Conservation (phyloP, 2,329 filamentous ascomycete species). For the Alternaria sp. region DNA sequence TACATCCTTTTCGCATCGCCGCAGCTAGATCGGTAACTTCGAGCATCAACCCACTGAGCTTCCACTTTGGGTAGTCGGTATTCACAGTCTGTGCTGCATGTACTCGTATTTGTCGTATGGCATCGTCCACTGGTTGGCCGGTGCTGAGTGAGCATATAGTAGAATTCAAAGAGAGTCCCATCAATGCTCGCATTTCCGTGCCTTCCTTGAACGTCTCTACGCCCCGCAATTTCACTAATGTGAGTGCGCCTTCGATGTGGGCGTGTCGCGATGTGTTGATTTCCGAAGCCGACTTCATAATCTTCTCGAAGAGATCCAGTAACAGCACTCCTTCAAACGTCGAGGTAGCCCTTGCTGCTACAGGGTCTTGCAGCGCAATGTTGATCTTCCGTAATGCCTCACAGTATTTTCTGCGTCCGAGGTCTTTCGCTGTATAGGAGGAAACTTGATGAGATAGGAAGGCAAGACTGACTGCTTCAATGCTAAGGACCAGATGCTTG, state of each 20-base stretch:
- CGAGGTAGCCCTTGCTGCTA: conserved; percentile 20
- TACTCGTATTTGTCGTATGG: conserved; percentile 29
- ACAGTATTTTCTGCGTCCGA: conserved; percentile 36
- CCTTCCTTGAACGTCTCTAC: conserved; percentile 27
- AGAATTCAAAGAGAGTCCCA: conserved; percentile 36
- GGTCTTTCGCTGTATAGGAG: conserved; percentile 25
- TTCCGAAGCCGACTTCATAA: conserved; percentile 23
- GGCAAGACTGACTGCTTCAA: conserved; percentile 42
- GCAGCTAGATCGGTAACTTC: conserved; percentile 36
- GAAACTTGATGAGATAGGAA: conserved; percentile 35
- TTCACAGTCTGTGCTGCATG: conserved; percentile 35
- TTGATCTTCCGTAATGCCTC: conserved; percentile 35
- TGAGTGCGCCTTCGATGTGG: conserved; percentile 38
- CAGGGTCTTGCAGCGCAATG: conserved; percentile 24
- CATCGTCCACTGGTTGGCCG: conserved; percentile 26
- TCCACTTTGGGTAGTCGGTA: conserved; percentile 43
- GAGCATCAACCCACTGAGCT: conserved; percentile 37
- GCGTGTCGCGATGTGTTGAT: conserved; percentile 21
- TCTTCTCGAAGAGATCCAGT: conserved; percentile 41
- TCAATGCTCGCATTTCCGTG: conserved; percentile 25
- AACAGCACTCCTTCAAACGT: conserved; percentile 35
- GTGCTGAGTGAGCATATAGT: conserved; percentile 42
- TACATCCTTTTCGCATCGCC: conserved; percentile 18
- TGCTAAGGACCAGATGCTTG: conserved; percentile 33
- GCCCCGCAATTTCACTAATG: conserved; percentile 34